phyloP scores from a whole-genome alignment of 2,329 filamentous ascomycete species.

The Diaporthe helianthi region DNA sequence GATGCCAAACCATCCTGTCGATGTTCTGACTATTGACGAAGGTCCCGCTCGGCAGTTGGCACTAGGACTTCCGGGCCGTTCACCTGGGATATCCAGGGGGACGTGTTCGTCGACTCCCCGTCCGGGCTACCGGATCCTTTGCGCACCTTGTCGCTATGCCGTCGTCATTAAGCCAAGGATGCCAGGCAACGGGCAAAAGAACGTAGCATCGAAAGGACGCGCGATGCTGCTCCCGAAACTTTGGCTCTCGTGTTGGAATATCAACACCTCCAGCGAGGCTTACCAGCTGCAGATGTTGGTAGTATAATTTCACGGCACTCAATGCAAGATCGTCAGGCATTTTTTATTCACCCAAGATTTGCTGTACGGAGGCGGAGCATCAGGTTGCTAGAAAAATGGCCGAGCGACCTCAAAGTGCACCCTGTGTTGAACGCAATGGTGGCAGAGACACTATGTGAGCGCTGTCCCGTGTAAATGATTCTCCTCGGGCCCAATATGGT shows the following conservation, averaged over 20 bases:
- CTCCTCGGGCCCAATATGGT: background rate
- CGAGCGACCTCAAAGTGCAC: background rate
- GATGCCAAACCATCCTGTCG: background rate
- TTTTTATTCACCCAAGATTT: constrained; percentile 9
- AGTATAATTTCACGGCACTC: constrained; percentile 3
- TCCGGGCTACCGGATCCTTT: background rate
- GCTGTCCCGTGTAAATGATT: constrained; percentile 1
- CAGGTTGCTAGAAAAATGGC: constrained; percentile 14
- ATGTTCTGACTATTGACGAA: constrained; percentile 13
- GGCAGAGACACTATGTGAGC: background rate
- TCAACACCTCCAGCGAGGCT: constrained; percentile 1
- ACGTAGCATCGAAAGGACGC: background rate
- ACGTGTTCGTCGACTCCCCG: background rate
- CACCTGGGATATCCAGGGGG: background rate
- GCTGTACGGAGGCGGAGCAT: constrained; percentile 9
- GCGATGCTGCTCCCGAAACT: background rate
- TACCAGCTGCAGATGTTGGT: constrained; percentile 20
- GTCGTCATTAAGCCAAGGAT: background rate
- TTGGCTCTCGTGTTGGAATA: constrained; percentile 6
- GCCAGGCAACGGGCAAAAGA: background rate
- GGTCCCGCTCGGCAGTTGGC: constrained; percentile 13
- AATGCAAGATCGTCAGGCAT: constrained; percentile 8
- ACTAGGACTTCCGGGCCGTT: constrained; percentile 7
- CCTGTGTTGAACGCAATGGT: background rate
- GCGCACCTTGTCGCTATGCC: background rate